phyloP scores from a whole-genome alignment of 2,329 filamentous ascomycete genomes.

The Sporothrix globosa region DNA sequence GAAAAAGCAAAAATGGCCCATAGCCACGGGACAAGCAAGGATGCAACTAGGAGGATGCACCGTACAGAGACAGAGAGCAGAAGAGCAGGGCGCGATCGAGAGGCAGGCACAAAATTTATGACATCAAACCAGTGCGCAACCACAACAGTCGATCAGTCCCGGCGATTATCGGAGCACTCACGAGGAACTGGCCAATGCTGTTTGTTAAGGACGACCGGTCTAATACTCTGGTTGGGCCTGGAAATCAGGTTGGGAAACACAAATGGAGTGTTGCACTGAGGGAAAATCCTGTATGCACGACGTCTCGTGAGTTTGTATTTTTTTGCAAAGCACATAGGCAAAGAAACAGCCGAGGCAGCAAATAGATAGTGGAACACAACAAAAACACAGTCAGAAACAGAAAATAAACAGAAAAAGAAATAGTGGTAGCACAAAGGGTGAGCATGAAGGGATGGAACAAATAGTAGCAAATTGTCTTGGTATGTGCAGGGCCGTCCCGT shows the following conservation, averaged over 20 bases:
- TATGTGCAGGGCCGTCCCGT: constrained; percentile 14
- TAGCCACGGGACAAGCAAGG: neutral
- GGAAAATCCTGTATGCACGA: constrained; percentile 2
- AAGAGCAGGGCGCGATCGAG: neutral
- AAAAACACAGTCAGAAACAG: neutral
- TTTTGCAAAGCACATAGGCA: constrained; percentile 4
- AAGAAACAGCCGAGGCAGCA: neutral
- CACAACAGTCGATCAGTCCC: constrained; percentile 2
- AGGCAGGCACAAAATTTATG: neutral
- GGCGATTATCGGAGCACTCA: constrained; percentile 14
- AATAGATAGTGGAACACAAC: neutral
- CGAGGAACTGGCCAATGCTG: constrained; percentile 14
- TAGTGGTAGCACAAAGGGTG: neutral
- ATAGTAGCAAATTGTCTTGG: constrained; percentile 1
- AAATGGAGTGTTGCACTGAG: constrained; percentile 18
- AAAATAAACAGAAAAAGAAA: neutral
- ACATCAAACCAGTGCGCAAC: constrained; percentile 6
- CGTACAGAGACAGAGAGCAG: neutral
- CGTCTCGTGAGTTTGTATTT: neutral
- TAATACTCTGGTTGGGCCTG: constrained; percentile 1
- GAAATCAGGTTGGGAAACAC: constrained; percentile 2
- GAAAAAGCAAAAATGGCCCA: too few relatives aligned
- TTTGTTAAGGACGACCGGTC: neutral
- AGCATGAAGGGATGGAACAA: neutral
- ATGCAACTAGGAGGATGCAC: neutral